Evolutionary conservation across 352 stramenopile species (phyloP).

Genomic region (Phytophthora hybrid): DNA sequence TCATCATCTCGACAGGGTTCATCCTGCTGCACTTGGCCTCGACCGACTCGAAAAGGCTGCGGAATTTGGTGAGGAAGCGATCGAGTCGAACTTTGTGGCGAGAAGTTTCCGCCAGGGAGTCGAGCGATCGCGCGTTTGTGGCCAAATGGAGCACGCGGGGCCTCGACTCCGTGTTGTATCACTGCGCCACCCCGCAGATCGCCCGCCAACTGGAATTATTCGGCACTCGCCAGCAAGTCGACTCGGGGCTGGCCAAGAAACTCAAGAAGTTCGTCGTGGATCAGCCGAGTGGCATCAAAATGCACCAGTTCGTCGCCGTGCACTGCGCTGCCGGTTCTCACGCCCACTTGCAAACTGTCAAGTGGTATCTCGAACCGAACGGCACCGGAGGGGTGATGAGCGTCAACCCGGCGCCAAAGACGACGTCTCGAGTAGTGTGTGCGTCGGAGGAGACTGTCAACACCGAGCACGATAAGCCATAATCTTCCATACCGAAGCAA

Average conservation of each 20-base stretch:
- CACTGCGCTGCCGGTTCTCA: slow-evolving; percentile 33
- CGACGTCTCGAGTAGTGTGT: slow-evolving; percentile 16
- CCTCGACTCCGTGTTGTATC: slow-evolving; percentile 39
- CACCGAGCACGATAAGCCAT: background rate
- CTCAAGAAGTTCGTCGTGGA: slow-evolving; percentile 31
- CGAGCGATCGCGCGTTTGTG: slow-evolving; percentile 32
- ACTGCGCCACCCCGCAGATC: slow-evolving; percentile 42
- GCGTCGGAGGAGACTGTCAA: background rate
- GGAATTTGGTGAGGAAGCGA: background rate
- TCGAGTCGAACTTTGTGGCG: slow-evolving; percentile 8
- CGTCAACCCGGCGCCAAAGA: slow-evolving; percentile 14
- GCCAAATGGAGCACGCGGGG: slow-evolving; percentile 34
- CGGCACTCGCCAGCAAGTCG: slow-evolving; percentile 4
- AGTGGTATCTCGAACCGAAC: slow-evolving; percentile 31
- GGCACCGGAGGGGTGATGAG: slow-evolving; percentile 29
- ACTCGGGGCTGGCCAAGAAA: background rate
- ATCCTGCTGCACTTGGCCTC: slow-evolving; percentile 33
- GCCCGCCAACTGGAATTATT: slow-evolving; percentile 38
- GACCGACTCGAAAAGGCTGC: slow-evolving; percentile 18
- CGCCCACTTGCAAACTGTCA: slow-evolving; percentile 29
- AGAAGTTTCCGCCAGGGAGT: slow-evolving; percentile 12
- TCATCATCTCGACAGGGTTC: slow-evolving; percentile 40
- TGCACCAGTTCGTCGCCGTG: slow-evolving; percentile 36
- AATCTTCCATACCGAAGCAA: background rate
- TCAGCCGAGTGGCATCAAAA: slow-evolving; percentile 15